Evolutionary conservation across 2,329 filamentous ascomycete species (phyloP).

Genomic region (Ceratocystis harringtonii): DNA sequence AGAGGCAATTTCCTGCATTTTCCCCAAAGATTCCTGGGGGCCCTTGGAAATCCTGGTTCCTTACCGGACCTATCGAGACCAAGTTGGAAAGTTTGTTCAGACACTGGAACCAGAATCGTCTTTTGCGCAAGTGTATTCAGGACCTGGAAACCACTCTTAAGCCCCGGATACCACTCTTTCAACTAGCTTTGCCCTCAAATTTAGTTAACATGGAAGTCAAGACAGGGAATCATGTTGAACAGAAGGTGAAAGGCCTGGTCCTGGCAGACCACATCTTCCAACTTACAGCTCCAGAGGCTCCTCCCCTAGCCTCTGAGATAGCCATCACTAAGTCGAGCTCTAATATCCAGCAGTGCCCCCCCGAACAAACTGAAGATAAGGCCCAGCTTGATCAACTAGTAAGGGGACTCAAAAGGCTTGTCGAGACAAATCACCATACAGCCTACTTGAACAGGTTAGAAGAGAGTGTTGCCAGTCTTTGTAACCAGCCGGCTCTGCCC

Average conservation of each 20-base stretch:
- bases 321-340: not conserved
- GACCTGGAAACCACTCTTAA: not conserved
- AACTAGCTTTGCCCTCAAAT: not conserved
- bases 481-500: not conserved
- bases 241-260: not conserved
- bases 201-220: not conserved
- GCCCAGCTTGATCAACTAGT: not conserved
- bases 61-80: fast-evolving
- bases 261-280: not conserved
- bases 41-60: not conserved
- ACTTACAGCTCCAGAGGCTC: not conserved
- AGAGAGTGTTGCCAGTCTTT: not conserved
- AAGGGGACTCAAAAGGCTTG: not conserved
- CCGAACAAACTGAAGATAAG: not conserved
- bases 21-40: not conserved
- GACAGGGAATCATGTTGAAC: not conserved
- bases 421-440: not conserved
- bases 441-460: conserved; percentile 5
- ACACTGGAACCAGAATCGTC: not conserved
- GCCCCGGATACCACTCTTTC: not conserved
- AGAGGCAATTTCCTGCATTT: not conserved
- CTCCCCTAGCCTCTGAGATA: not conserved
- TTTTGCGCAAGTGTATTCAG: not conserved
- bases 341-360: not conserved
- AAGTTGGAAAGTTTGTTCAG: not conserved